Evolutionary conservation across 192 early-diverging fungal genomes (phyloP).

Genomic region (Spizellomyces punctatus): DNA sequence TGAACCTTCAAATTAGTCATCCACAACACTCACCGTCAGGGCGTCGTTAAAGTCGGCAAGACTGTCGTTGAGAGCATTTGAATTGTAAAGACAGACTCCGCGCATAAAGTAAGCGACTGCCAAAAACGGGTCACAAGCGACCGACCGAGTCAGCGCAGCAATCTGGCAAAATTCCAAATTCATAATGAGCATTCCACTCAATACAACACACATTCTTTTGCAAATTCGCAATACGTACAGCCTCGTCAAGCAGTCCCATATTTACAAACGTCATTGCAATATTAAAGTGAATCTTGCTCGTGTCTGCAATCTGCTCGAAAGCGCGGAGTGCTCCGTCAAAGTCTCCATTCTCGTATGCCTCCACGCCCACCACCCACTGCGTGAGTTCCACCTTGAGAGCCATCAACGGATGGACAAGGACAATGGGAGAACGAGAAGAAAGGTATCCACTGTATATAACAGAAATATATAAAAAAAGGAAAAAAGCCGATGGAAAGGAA

Average conservation of each 20-base stretch:
- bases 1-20: conserved; percentile 19
- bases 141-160: conserved; percentile 69
- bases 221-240: conserved; percentile 72
- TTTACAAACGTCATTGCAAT: conserved; percentile 82
- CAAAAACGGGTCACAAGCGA: conserved; percentile 82
- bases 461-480: not conserved
- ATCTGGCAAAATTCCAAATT: conserved; percentile 57
- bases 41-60: conserved; percentile 81
- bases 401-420: not conserved
- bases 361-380: conserved; percentile 79
- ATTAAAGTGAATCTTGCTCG: conserved; percentile 95
- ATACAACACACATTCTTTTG: too few relatives aligned
- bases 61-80: conserved; percentile 69
- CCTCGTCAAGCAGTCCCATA: conserved; percentile 71
- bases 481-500: not conserved
- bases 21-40: conserved; percentile 53
- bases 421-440: not conserved
- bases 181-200: not conserved
- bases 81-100: conserved; percentile 80
- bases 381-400: conserved; percentile 59
- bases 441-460: not conserved
- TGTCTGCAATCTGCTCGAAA: conserved; percentile 84
- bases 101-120: conserved; percentile 93
- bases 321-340: conserved; percentile 67
- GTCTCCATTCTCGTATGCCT: conserved; percentile 74